Evolutionary conservation across 2,329 filamentous ascomycete species (phyloP).

Genomic region (Colletotrichum sp.): DNA sequence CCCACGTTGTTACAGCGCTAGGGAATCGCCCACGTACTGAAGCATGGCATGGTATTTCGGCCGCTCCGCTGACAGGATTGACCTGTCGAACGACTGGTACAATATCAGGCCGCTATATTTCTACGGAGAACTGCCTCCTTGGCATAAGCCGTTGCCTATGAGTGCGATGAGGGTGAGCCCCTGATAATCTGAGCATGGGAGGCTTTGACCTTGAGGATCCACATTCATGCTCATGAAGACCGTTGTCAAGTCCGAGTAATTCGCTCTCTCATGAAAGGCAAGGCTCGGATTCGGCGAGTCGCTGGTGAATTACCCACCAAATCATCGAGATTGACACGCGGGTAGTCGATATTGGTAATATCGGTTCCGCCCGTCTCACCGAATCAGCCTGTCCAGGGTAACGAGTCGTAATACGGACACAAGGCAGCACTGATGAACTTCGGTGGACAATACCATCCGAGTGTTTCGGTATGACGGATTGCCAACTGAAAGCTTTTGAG

Average conservation of each 20-base stretch:
- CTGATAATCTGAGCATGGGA: neutral
- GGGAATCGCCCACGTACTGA: neutral
- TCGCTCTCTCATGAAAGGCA: too few species aligned
- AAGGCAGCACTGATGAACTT: neutral
- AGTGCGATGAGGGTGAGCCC: neutral
- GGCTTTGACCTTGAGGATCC: neutral
- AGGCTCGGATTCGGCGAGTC: neutral
- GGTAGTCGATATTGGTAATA: neutral
- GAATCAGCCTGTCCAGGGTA: neutral
- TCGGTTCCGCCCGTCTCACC: neutral
- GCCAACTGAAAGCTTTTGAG: neutral
- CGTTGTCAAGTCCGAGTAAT: slow-evolving; percentile 35
- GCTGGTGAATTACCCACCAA: neutral
- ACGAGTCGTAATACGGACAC: neutral
- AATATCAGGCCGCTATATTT: neutral
- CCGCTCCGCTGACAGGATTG: neutral
- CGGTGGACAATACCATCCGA: neutral
- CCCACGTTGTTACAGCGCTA: neutral
- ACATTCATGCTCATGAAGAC: neutral
- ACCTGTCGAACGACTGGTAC: neutral
- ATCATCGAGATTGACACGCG: neutral
- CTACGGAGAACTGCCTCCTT: neutral
- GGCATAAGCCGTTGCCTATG: neutral
- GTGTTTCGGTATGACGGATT: neutral
- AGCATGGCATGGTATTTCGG: neutral